Evolutionary conservation across 148 eudicot genomes (phyloP), one percentile per base, ranked within the genome.

Genomic region (Arbutus unedo): DNA sequence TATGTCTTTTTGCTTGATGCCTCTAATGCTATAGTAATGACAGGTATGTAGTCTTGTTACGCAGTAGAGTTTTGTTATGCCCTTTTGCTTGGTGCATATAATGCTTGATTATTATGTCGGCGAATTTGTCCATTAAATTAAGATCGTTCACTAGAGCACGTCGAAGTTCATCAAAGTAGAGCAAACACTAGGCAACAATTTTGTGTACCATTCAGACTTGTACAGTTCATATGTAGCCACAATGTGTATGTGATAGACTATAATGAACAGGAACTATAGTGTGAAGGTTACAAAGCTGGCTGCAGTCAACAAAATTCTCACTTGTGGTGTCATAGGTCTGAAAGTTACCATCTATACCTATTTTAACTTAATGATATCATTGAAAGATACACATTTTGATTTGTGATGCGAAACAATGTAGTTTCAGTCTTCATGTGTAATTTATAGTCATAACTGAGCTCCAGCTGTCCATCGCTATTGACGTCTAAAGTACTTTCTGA

Each of bases 381-480:
- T 6, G 14, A 15, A 31, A 18, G 49, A 44, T 44, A 44, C 21
- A 15, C 3, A 41, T 72, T 72, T 77, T 55, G 16, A 21, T 55
- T 77, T 18, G 13, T 38, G 48, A 15, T 16, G 45, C 18, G 67
- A 55, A 67, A 13, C 25, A 7, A 31, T 77, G 23, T 54, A 54
- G 79, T 77, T 55, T 38, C 25, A 78, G 70, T 59, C 48, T 57
- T 78, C 51, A 43, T 23, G 19, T n/a, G 41, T 6, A 15, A 38
- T 21, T 1, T 70, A 25, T 70, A 18, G 67, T 19, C 23, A 78
- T 78, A 78, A 78, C n/a, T 57, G 25, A 78, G 51, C 81, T 57
- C 81, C 9, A 43, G 41, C 41, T 78, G 6, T 51, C 70, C 25
- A 59, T 78, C 51, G 4, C 57, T 78, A 2, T 44, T 44, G 50